phyloP scores from a whole-genome alignment of 2,329 filamentous ascomycete genomes.

The Phialemoniopsis sp. region DNA sequence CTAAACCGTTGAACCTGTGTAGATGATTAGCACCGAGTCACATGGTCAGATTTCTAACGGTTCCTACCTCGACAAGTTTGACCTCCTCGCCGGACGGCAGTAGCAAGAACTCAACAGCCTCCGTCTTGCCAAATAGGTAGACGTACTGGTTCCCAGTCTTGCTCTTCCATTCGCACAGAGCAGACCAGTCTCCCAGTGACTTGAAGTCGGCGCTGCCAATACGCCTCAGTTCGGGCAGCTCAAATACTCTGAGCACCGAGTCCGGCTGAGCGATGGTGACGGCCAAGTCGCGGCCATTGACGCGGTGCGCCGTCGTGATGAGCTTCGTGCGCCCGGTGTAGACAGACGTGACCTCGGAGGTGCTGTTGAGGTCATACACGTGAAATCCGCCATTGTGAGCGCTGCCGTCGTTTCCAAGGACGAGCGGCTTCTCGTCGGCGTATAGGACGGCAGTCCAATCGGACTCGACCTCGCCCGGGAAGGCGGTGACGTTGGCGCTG shows the following conservation, averaged over 20 bases:
- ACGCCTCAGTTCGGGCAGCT: constrained; percentile 23
- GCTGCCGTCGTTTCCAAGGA: constrained; percentile 41
- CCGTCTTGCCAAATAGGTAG: constrained; percentile 38
- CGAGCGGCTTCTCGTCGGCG: constrained; percentile 21
- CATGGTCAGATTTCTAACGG: not conserved
- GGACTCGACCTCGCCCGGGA: constrained; percentile 31
- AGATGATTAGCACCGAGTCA: not conserved
- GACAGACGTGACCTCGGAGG: constrained; percentile 23
- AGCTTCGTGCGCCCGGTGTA: constrained; percentile 40
- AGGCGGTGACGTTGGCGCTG: constrained; percentile 19
- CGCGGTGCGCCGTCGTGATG: constrained; percentile 29
- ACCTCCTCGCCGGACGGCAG: constrained; percentile 17
- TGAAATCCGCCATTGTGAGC: constrained; percentile 37
- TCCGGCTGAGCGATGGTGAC: constrained; percentile 37
- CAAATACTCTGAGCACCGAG: constrained; percentile 33
- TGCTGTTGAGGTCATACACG: constrained; percentile 24
- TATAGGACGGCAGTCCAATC: constrained; percentile 37
- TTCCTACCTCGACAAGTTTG: constrained; percentile 30
- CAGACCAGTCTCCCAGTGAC: constrained; percentile 40
- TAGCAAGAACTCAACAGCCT: constrained; percentile 31
- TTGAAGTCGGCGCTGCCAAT: constrained; percentile 23
- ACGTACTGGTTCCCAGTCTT: constrained; percentile 35
- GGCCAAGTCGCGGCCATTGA: constrained; percentile 29
- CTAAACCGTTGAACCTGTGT: constrained; percentile 36
- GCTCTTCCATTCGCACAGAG: constrained; percentile 39